Conservation (phyloP, 2,329 filamentous ascomycete species). For the Xylariaceae sp. region DNA sequence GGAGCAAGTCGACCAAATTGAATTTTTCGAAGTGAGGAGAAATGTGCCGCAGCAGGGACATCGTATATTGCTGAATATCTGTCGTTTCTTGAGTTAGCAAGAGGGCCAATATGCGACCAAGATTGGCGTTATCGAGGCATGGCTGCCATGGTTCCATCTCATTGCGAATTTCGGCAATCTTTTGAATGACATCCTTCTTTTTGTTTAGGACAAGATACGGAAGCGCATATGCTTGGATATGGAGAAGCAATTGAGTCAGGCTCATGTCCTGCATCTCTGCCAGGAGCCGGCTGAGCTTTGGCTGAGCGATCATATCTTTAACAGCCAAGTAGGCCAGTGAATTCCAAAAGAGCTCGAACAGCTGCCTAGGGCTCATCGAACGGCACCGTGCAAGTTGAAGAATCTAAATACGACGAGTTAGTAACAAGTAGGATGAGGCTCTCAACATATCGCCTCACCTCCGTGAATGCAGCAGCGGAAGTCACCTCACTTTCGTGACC, state of each 20-base stretch:
- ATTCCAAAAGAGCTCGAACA: constrained; percentile 86
- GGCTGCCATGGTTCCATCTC: constrained; percentile 58
- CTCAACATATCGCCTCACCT: constrained; percentile 45
- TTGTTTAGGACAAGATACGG: constrained; percentile 81
- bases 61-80: constrained; percentile 60
- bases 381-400: constrained; percentile 66
- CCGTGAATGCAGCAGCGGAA: constrained; percentile 76
- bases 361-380: constrained; percentile 56
- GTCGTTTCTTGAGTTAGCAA: constrained; percentile 54
- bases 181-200: constrained; percentile 71
- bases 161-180: constrained; percentile 73
- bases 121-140: constrained; percentile 53
- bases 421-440: not conserved
- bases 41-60: constrained; percentile 63
- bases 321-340: constrained; percentile 77
- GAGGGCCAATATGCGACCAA: constrained; percentile 55
- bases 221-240: constrained; percentile 76
- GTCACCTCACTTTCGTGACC: constrained; percentile 78
- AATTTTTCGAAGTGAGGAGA: constrained; percentile 65
- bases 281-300: constrained; percentile 76
- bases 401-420: constrained; percentile 40
- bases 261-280: constrained; percentile 77
- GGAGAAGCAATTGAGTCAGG: constrained; percentile 66
- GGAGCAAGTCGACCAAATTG: constrained; percentile 64
- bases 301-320: constrained; percentile 73